Percentiles rank a stretch among this genome's conserved stretches.
phyloP scores from a whole-genome alignment of 257 asterid genomes.

The Petunia secreta region DNA sequence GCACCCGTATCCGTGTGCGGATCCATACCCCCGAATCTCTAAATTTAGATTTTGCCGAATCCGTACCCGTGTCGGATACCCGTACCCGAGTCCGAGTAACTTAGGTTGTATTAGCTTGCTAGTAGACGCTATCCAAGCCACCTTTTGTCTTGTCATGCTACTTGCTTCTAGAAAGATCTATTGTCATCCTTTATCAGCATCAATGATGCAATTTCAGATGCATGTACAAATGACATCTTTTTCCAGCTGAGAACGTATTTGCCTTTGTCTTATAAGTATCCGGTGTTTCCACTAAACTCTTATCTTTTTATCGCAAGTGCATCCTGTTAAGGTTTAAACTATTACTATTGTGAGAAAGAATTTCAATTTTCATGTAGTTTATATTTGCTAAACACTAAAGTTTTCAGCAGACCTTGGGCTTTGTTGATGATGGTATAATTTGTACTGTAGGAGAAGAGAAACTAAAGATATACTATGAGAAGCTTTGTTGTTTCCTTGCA shows the following conservation, averaged over 20 bases:
- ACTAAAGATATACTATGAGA: no score
- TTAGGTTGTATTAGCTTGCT: background rate
- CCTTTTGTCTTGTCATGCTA: background rate
- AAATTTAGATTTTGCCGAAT: no score
- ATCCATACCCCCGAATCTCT: no score
- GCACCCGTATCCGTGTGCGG: no score
- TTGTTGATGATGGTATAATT: no score
- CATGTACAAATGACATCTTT: slow-evolving; percentile 5
- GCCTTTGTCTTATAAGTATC: background rate
- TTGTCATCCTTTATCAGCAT: background rate
- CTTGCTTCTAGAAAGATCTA: background rate
- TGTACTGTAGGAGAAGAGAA: no score
- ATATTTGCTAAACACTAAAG: background rate
- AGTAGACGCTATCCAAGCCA: background rate
- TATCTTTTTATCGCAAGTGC: background rate
- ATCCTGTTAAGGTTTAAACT: background rate
- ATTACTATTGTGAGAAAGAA: background rate
- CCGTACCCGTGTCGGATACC: no score
- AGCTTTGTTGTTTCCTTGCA: no score
- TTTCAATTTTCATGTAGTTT: background rate
- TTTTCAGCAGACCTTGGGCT: background rate
- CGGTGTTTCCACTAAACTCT: slow-evolving; percentile 9
- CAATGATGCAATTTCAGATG: background rate
- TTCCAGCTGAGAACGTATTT: background rate
- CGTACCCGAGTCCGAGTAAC: no score